Base-by-base conservation (phyloP, 148 eudicot genomes). In the Dianthus caryophyllus region DNA sequence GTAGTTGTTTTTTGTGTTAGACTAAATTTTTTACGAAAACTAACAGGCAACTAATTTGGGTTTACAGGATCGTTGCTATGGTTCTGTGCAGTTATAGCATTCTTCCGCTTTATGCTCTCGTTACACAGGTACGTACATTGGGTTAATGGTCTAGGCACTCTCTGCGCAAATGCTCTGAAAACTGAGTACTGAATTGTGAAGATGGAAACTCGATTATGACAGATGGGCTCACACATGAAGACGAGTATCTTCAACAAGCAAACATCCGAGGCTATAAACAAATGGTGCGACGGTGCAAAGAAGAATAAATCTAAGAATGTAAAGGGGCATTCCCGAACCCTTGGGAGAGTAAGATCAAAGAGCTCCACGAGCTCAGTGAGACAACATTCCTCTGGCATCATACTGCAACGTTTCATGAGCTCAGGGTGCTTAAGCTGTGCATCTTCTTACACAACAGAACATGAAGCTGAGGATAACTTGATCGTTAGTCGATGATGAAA, bases 201-300 rank as follows among this genome's bases (percentile, higher is more conserved):
- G 58, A 49, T 76, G 64, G 65, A 61, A n/a, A 59, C 58, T 46
- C 55, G n/a, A n/a, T n/a, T n/a, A n/a, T 57, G 41, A 41, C 84
- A 94, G 98, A 94, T 94, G 98, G 98, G 98, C 1, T 90, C 98
- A 14, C 57, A 79, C 68, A 83, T 94, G 92, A 90, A 94, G 82
- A 88, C 72, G 72, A 68, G 86, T 0, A 77, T 90, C 50, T 94
- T 94, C 57, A 97, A 90, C 49, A 92, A 94, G 71, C 98, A 90
- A 71, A 94, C 96, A 26, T 76, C 88, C 12, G 82, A 80, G 53
- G 92, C 97, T 44, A 76, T 94, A 0, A 85, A 80, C 74, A 82
- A 78, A 22, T 94, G 97, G 97, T 96, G 78, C 70, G 83, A 63
- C 78, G 84, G 73, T 18, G 97, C 72, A 27, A 88, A 83, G 77